phyloP scores from a whole-genome alignment of 192 early-diverging fungal genomes.

The Coemansia sp. region DNA sequence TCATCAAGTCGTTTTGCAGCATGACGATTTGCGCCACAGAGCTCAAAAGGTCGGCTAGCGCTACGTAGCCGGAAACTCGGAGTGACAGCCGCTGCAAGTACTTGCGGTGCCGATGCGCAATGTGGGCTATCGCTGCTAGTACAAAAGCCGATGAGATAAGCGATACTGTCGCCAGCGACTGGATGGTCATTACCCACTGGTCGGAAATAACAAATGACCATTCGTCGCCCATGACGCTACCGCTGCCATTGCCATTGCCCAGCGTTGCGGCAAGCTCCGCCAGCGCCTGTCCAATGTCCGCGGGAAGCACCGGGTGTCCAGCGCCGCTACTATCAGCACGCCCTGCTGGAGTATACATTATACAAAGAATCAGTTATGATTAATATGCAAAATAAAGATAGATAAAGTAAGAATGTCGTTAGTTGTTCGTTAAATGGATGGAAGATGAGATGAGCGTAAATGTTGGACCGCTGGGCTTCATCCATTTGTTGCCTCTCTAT shows the following conservation, averaged over 20 bases:
- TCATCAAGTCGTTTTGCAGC: slow-evolving; percentile 42
- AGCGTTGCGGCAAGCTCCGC: not conserved
- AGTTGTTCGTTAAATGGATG: slow-evolving; percentile 1
- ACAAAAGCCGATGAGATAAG: slow-evolving; percentile 28
- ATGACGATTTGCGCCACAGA: slow-evolving; percentile 25
- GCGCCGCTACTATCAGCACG: not conserved
- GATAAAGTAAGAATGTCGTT: not conserved
- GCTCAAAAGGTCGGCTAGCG: slow-evolving; percentile 19
- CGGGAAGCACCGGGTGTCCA: slow-evolving; percentile 1
- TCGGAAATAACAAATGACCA: slow-evolving; percentile 41
- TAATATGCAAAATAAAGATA: not conserved
- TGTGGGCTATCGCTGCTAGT: slow-evolving; percentile 5
- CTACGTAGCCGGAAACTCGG: slow-evolving; percentile 37
- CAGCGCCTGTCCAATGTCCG: not conserved
- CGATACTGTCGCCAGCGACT: slow-evolving; percentile 32
- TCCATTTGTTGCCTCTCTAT: not conserved
- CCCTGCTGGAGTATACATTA: not conserved
- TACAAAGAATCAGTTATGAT: not conserved
- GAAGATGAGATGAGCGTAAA: not conserved
- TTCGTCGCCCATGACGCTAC: slow-evolving; percentile 5
- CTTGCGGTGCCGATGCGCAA: slow-evolving; percentile 19
- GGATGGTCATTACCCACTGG: slow-evolving; percentile 26
- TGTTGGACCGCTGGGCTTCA: not conserved
- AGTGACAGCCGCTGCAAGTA: slow-evolving; percentile 42
- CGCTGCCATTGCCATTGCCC: not conserved